These are phyloP conservation scores for Pseudisothecium myosuroides DNA, from an alignment of 225 moss, liverwort and hornwort species.

Conservation along the genomic window DNA sequence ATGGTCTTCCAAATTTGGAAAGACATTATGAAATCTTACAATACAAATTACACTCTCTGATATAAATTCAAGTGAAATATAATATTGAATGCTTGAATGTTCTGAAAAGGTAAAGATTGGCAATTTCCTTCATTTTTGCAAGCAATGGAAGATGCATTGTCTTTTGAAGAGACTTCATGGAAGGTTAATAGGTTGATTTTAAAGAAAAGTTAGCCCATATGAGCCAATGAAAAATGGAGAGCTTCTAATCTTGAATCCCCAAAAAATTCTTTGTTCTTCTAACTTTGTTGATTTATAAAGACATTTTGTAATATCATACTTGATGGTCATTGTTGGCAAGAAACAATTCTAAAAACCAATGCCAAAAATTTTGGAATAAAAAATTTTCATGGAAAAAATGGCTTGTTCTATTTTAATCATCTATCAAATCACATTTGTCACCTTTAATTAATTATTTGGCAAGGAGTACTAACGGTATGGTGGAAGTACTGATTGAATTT, in stretches of 20 bases:
- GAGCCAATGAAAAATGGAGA: too few species aligned
- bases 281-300: too few species aligned
- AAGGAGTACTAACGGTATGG: accelerated
- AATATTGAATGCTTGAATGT: background rate
- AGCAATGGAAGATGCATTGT: background rate
- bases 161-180: background rate
- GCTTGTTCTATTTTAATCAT: background rate
- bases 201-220: too few species aligned
- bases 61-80: background rate
- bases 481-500: background rate
- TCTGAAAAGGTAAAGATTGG: background rate
- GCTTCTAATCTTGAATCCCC: too few species aligned
- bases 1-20: background rate
- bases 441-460: background rate
- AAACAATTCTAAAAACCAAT: too few species aligned
- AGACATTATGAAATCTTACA: background rate
- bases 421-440: background rate
- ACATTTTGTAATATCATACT: too few species aligned
- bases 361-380: too few species aligned
- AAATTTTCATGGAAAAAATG: too few species aligned
- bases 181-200: background rate
- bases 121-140: background rate
- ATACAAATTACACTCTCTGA: background rate
- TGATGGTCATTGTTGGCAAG: accelerated
- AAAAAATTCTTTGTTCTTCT: too few species aligned